phyloP scores from a whole-genome alignment of 1,284 basidiomycete genomes.

The Peniophora sp. region DNA sequence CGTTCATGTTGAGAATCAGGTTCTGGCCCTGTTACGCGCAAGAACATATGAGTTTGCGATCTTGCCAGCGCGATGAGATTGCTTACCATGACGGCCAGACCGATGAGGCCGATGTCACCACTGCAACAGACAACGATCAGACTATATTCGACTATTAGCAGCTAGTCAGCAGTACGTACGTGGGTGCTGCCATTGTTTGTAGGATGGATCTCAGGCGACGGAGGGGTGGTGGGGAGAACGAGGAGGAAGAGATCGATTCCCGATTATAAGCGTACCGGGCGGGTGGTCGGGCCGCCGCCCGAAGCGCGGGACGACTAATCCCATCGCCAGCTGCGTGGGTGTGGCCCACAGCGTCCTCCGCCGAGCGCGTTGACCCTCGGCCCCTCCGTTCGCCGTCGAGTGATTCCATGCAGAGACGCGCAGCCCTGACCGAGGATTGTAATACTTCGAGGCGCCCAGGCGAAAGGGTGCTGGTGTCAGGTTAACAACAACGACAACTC shows the following conservation, averaged over 20 bases:
- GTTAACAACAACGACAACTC: too few species aligned
- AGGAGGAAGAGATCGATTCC: conserved; percentile 12
- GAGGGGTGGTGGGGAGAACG: conserved; percentile 18
- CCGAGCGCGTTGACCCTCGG: too few species aligned
- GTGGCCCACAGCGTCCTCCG: too few species aligned
- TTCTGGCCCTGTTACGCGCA: conserved; percentile 73
- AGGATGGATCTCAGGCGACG: conserved; percentile 17
- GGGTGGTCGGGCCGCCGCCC: too few species aligned
- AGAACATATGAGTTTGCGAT: conserved; percentile 10
- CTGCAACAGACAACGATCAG: conserved; percentile 29
- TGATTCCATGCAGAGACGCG: too few species aligned
- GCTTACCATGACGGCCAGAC: conserved; percentile 92
- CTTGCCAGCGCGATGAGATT: conserved; percentile 10
- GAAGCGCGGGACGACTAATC: too few species aligned
- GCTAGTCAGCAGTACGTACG: conserved; percentile 23
- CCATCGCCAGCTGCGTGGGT: too few species aligned
- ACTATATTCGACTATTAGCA: not conserved
- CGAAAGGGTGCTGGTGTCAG: too few species aligned
- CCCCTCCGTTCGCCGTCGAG: too few species aligned
- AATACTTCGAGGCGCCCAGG: too few species aligned
- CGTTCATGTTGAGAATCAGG: conserved; percentile 96
- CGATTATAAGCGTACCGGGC: too few species aligned
- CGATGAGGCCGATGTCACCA: conserved; percentile 90
- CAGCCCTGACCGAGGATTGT: too few species aligned
- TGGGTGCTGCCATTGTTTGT: conserved; percentile 33